Percentiles rank a stretch among this genome's conserved stretches.
Evolutionary conservation across 2,329 filamentous ascomycete species (phyloP).

Genomic region (Ophiosphaerella narmari): DNA sequence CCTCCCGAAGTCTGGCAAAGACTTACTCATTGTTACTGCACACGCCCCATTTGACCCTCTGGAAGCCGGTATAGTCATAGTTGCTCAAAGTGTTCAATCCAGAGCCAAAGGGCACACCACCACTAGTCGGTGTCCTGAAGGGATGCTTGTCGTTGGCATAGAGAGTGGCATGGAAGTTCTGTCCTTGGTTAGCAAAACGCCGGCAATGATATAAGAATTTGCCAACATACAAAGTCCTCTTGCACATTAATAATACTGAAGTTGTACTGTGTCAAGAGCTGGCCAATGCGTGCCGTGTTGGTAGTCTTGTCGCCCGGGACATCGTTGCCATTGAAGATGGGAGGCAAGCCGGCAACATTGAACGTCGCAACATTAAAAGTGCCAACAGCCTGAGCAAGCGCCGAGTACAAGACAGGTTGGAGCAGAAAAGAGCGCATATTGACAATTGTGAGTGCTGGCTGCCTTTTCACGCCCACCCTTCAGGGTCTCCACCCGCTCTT

Average conservation of each 20-base stretch:
- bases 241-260: slow-evolving; percentile 69
- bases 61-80: slow-evolving; percentile 61
- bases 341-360: slow-evolving; percentile 66
- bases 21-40: slow-evolving; percentile 55
- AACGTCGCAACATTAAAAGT: slow-evolving; percentile 60
- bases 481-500: not conserved
- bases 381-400: slow-evolving; percentile 37
- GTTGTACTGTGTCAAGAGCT: slow-evolving; percentile 59
- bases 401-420: slow-evolving; percentile 10
- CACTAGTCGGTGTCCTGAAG: slow-evolving; percentile 66
- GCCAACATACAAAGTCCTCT: slow-evolving; percentile 60
- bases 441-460: not conserved
- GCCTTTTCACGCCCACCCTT: not conserved
- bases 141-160: slow-evolving; percentile 65
- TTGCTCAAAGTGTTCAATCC: slow-evolving; percentile 69
- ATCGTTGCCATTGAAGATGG: slow-evolving; percentile 62
- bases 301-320: slow-evolving; percentile 65
- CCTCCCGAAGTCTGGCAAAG: not conserved
- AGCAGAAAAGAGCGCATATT: slow-evolving; percentile 17
- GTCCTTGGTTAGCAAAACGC: not conserved
- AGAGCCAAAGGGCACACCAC: slow-evolving; percentile 66
- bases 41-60: slow-evolving; percentile 62
- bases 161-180: slow-evolving; percentile 64
- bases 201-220: not conserved
- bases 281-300: slow-evolving; percentile 63